Percentiles rank a stretch among this genome's conserved stretches.
These are phyloP conservation scores for Exophiala lecanii-corni DNA, from an alignment of 2,329 filamentous ascomycete species.

Conservation along the genomic window DNA sequence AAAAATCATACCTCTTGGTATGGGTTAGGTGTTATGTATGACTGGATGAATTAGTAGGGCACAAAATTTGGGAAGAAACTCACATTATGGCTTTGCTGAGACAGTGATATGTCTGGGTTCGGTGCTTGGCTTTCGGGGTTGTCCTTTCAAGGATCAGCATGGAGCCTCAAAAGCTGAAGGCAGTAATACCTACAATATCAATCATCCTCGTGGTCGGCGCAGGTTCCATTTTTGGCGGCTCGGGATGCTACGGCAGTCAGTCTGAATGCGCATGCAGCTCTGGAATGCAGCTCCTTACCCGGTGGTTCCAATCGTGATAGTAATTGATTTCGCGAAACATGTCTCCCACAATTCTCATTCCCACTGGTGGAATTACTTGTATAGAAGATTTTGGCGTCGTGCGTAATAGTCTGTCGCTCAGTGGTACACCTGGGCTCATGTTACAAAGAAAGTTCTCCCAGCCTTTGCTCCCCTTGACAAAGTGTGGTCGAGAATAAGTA, in stretches of 20 bases:
- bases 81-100: conserved; percentile 6
- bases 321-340: conserved; percentile 8
- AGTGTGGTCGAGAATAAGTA: conserved; percentile 5
- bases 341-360: conserved; percentile 18
- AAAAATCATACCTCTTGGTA: conserved; percentile 8
- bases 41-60: conserved; percentile 1
- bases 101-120: not conserved
- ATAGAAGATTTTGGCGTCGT: conserved; percentile 11
- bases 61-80: not conserved
- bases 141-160: not conserved
- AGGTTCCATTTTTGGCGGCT: conserved; percentile 1
- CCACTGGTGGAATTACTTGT: conserved; percentile 17
- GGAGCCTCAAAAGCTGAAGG: not conserved
- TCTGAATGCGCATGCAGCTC: not conserved
- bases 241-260: not conserved
- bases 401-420: not conserved
- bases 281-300: not conserved
- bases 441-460: conserved; percentile 24
- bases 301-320: not conserved
- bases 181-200: conserved; percentile 3
- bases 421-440: conserved; percentile 13
- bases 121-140: not conserved
- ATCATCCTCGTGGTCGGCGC: conserved; percentile 11
- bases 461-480: conserved; percentile 14
- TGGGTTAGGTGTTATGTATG: conserved; percentile 10